These are phyloP conservation scores for Pichia sp. DNA, from an alignment of 1,139 yeast species.

Conservation along the genomic window DNA sequence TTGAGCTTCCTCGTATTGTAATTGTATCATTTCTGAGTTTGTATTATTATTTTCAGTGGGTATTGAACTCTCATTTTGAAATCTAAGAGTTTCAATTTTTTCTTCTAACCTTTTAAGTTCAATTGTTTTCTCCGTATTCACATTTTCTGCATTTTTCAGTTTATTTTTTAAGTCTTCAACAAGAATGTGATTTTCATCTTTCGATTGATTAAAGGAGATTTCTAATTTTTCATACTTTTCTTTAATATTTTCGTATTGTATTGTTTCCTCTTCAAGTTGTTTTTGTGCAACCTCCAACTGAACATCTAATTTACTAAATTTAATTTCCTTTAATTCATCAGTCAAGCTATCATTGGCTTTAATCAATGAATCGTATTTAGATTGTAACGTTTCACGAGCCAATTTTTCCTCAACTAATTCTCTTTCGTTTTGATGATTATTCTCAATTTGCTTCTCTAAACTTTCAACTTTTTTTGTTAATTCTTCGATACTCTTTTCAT, in stretches of 20 bases:
- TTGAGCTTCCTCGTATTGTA: slow-evolving; percentile 56
- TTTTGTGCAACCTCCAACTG: slow-evolving; percentile 37
- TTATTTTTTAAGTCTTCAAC: slow-evolving; percentile 28
- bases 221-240: slow-evolving; percentile 37
- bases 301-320: slow-evolving; percentile 33
- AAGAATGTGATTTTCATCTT: slow-evolving; percentile 33
- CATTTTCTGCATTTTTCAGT: slow-evolving; percentile 21
- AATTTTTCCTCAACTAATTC: slow-evolving; percentile 22
- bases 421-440: slow-evolving; percentile 25
- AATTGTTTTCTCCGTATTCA: slow-evolving; percentile 35
- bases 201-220: slow-evolving; percentile 37
- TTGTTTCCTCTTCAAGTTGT: slow-evolving; percentile 34
- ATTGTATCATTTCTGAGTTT: slow-evolving; percentile 45
- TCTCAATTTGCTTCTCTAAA: slow-evolving; percentile 29
- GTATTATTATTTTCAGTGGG: slow-evolving; percentile 1
- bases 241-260: slow-evolving; percentile 29
- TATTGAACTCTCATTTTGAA: slow-evolving; percentile 24
- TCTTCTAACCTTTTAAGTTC: slow-evolving; percentile 48
- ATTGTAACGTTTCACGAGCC: slow-evolving; percentile 26
- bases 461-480: slow-evolving; percentile 31
- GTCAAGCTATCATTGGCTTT: slow-evolving; percentile 23
- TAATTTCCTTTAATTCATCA: slow-evolving; percentile 29
- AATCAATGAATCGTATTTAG: slow-evolving; percentile 21
- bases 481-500: slow-evolving; percentile 27
- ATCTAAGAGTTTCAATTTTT: slow-evolving; percentile 39